Conservation (phyloP, 1,284 basidiomycete genomes). For the Mycosarcoma maydis region DNA sequence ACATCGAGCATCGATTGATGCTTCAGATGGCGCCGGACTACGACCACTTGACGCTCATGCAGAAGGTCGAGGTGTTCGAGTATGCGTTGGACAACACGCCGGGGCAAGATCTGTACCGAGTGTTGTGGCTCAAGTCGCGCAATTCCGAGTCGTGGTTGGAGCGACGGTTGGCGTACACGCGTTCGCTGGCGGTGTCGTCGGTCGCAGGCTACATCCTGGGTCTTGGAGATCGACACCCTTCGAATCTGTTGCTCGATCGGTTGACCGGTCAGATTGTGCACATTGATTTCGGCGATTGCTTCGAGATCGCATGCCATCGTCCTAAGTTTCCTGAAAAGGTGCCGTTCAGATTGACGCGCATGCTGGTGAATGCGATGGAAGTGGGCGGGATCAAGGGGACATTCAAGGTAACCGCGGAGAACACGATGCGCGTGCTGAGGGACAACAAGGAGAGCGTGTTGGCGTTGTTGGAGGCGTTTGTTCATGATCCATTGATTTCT, state of each 20-base stretch:
- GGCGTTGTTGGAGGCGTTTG: conserved; percentile 90
- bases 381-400: conserved; percentile 94
- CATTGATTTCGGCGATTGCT: conserved; percentile 83
- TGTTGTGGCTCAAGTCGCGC: conserved; percentile 93
- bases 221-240: conserved; percentile 97
- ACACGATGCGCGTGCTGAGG: conserved; percentile 94
- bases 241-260: conserved; percentile 91
- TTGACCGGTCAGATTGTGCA: conserved; percentile 94
- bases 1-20: conserved; percentile 98
- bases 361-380: conserved; percentile 99
- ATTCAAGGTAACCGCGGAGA: conserved; percentile 94
- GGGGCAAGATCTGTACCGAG: conserved; percentile 97
- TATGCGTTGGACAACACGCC: conserved; percentile 99
- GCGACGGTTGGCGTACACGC: conserved; percentile 93
- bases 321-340: conserved; percentile 99
- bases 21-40: conserved; percentile 99
- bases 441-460: conserved; percentile 97
- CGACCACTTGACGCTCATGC: conserved; percentile 89
- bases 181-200: conserved; percentile 77
- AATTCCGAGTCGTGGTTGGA: conserved; percentile 99
- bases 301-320: conserved; percentile 70
- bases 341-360: conserved; percentile 95
- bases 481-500: conserved; percentile 73
- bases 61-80: conserved; percentile 99
- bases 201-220: conserved; percentile 83